These are phyloP conservation scores for Diplotaxis tenuifolia DNA, from an alignment of 345 rosid species.

Conservation along the genomic window DNA sequence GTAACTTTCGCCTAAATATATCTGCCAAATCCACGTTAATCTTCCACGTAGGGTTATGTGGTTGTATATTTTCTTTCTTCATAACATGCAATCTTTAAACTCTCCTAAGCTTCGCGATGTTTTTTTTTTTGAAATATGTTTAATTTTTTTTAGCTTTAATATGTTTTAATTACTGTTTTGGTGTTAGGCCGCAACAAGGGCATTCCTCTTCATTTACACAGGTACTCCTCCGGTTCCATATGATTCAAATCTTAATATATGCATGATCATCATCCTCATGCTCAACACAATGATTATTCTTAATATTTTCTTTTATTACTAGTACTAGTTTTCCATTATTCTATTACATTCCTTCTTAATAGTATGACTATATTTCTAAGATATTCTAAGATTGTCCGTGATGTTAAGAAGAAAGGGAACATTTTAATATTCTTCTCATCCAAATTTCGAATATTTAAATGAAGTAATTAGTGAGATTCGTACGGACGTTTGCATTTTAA, in stretches of 20 bases:
- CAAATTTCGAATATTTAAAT: neutral
- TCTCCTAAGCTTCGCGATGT: neutral
- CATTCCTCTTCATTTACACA: neutral
- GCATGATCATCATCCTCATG: neutral
- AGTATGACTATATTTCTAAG: neutral
- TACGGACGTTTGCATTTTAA: neutral
- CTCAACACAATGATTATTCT: neutral
- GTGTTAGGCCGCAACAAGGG: neutral
- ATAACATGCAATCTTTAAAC: neutral
- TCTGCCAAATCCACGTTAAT: neutral
- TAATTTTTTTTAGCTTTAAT: too few species aligned
- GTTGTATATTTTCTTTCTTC: neutral
- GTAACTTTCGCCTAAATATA: neutral
- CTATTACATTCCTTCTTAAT: neutral
- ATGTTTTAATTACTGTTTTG: neutral
- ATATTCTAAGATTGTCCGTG: neutral
- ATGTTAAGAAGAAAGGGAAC: neutral
- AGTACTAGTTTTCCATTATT: neutral
- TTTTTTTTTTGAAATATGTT: too few species aligned
- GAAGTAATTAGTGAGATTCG: constrained; percentile 3
- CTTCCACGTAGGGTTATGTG: neutral
- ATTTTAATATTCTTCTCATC: neutral
- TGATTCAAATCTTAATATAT: neutral
- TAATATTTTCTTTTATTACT: neutral
- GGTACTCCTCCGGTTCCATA: neutral